Evolutionary conservation across 148 eudicot genomes (phyloP), one percentile per base, ranked within the genome.

Genomic region (Heliosperma pusillum): DNA sequence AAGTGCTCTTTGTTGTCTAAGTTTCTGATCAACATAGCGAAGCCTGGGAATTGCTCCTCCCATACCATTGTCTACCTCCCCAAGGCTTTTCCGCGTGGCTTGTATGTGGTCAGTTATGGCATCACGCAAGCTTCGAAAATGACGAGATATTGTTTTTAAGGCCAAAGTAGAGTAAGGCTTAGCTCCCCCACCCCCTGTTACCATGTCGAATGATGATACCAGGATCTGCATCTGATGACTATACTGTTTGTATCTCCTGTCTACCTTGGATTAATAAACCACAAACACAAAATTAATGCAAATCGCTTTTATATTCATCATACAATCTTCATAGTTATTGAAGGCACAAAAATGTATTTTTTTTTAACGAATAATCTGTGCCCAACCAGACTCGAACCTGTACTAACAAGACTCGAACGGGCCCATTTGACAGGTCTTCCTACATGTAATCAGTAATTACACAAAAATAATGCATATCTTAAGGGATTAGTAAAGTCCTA

Each of bases 191-290:
- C 21, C 59, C 56, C 98, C 98, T 27, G 96, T 87, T 22, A 89
- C 85, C 70, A 77, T 78, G 56, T 91, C 89, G 72, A 94, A 94
- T 25, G 96, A 85, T 44, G 90, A 86, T 9, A 86, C 91, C 73
- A 90, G 83, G 19, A 83, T 83, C 82, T 91, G 97, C 96, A 94
- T 87, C 71, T 94, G 98, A 78, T 91, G 89, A 77, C 83, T 78
- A 74, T 92, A 94, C 71, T 90, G 86, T 56, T 86, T 90, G 90
- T 94, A 94, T 84, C 90, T 90, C 86, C 86, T 86, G 78, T 91
- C 98, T 55, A 92, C 93, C 98, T 94, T 47, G 71, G 81, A 73
- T 26, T 56, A 76, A 7, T 69, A 27, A 44, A 24, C 17, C n/a
- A 12, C 20, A 63, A 20, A 12, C 20, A 61, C 36, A 21, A 15